Evolutionary conservation across 805 yeast species (phyloP), one percentile per base, ranked within the genome.

Genomic region (Lachancea dasiensis): DNA sequence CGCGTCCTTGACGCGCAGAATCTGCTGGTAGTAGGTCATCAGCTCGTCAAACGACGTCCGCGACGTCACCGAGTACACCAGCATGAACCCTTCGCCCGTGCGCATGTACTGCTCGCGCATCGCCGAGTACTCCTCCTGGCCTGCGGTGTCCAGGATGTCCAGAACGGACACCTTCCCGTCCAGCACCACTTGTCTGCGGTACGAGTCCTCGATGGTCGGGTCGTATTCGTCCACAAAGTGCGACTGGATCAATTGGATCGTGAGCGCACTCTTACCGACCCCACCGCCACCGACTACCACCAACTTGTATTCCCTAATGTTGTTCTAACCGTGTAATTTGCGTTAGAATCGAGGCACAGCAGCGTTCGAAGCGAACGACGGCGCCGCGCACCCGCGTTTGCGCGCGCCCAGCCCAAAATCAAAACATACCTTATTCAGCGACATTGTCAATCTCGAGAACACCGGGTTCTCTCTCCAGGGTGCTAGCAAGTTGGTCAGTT

Each of bases 261-360:
- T 92, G 46, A 92, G 68, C 5, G 98, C 97, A 17, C 95, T 82
- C 63, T 92, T 92, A 65, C 98, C 98, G 39, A 92, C 98, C 65
- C 96, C 97, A 58, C 97, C 97, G 27, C 97, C 97, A 40, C 97
- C 98, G 40, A 90, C 96, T 31, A 90, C 97, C 4, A 92, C 98
- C 43, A 92, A 66, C 59, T 94, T 87, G 61, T 80, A 90, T 63
- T 89, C 96, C 61, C 82, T 73, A 40, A 75, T 69, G 31, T 38
- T 42, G 23, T 36, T 38, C 42, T 42, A 26, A 15, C 17, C 3
- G 18, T 14, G 38, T 11, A 18, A 34, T 20, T 28, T 10, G 5
- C 15, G 3, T 3, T 27, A 11, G 19, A 15, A 27, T 10, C 6
- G 16, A 14, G 16, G 31, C n/a, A n/a, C n/a, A n/a, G n/a, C n/a